Evolutionary conservation across 805 yeast genomes (phyloP).

Genomic region (Peterozyma xylosa): DNA sequence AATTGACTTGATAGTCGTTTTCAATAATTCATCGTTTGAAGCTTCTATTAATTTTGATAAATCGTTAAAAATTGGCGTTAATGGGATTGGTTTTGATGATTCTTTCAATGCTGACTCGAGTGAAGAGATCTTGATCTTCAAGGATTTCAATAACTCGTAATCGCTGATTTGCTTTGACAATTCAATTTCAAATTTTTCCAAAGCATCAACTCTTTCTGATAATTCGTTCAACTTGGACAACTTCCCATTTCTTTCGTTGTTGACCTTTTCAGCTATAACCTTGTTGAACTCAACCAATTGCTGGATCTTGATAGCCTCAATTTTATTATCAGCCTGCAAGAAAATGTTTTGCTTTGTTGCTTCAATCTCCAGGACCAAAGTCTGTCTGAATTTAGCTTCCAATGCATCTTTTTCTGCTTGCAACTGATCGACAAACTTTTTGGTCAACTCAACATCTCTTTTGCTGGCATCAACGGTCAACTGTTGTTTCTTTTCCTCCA

Average conservation of each 20-base stretch:
- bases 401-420: slow-evolving; percentile 53
- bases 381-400: slow-evolving; percentile 48
- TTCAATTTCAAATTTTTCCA: slow-evolving; percentile 46
- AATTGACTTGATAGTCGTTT: slow-evolving; percentile 36
- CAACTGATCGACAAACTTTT: slow-evolving; percentile 52
- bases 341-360: slow-evolving; percentile 59
- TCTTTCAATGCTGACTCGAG: slow-evolving; percentile 33
- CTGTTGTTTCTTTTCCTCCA: slow-evolving; percentile 22
- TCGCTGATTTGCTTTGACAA: slow-evolving; percentile 33
- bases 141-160: slow-evolving; percentile 27
- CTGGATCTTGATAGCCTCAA: slow-evolving; percentile 57
- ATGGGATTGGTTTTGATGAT: slow-evolving; percentile 27
- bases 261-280: slow-evolving; percentile 51
- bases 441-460: slow-evolving; percentile 51
- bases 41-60: slow-evolving; percentile 42
- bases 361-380: slow-evolving; percentile 57
- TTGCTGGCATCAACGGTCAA: slow-evolving; percentile 20
- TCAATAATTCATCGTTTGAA: slow-evolving; percentile 25
- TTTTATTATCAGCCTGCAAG: slow-evolving; percentile 67
- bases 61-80: slow-evolving; percentile 23
- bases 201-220: slow-evolving; percentile 40
- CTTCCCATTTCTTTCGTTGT: slow-evolving; percentile 71
- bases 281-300: slow-evolving; percentile 62
- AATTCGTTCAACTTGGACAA: slow-evolving; percentile 62
- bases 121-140: slow-evolving; percentile 36